phyloP scores from a whole-genome alignment of 2,329 filamentous ascomycete genomes.

The Fusarium begoniae region DNA sequence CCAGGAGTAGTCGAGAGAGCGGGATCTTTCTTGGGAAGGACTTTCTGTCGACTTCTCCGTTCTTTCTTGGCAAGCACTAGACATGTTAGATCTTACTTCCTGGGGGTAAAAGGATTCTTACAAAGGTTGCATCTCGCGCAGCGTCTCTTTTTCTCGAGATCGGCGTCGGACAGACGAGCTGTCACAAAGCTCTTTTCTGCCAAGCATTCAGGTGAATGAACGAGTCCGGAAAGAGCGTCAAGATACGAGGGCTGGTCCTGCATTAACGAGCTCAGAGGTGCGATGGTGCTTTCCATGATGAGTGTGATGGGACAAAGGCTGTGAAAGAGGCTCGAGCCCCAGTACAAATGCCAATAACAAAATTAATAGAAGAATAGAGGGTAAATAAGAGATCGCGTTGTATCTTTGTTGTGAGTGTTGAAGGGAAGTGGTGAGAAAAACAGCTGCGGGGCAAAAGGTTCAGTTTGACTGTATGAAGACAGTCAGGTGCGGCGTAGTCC shows the following conservation, averaged over 20 bases:
- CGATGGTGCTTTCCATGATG: not conserved
- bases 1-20: rapidly evolving
- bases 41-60: not conserved
- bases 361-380: not conserved
- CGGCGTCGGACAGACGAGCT: not conserved
- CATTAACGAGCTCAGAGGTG: not conserved
- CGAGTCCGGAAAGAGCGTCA: not conserved
- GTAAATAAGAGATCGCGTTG: rapidly evolving
- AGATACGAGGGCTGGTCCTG: not conserved
- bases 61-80: not conserved
- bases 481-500: not conserved
- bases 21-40: not conserved
- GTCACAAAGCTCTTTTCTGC: not conserved
- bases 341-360: not conserved
- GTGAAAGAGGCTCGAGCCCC: rapidly evolving
- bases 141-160: not conserved
- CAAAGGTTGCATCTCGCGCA: not conserved
- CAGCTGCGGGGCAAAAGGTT: not conserved
- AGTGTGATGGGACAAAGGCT: too few relatives aligned
- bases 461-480: too few relatives aligned
- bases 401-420: not conserved
- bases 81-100: not conserved
- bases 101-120: not conserved
- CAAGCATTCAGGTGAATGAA: not conserved
- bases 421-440: not conserved